phyloP scores from a whole-genome alignment of 345 rosid genomes.

The Jatropha curcas region DNA sequence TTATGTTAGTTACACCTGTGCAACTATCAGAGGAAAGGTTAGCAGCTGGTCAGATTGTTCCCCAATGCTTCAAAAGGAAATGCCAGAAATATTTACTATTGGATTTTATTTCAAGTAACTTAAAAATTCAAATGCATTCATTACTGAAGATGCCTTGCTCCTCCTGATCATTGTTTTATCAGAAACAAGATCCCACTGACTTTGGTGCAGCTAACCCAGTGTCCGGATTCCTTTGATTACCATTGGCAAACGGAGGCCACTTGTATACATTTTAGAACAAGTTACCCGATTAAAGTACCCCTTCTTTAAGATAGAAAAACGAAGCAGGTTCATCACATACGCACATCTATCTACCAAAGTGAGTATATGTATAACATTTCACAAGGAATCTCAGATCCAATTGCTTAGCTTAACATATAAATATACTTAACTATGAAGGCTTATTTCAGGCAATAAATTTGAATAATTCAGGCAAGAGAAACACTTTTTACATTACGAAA shows the following conservation, averaged over 20 bases:
- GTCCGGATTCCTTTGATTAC: conserved; percentile 99
- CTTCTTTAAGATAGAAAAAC: background rate
- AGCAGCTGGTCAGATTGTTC: background rate
- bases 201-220: conserved; percentile 96
- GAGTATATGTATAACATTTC: too few relatives aligned
- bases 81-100: too few relatives aligned
- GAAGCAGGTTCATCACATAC: background rate
- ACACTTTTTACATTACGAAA: background rate
- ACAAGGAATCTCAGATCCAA: too few relatives aligned
- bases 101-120: background rate
- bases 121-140: background rate
- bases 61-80: background rate
- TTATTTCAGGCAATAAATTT: too few relatives aligned
- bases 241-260: conserved; percentile 13
- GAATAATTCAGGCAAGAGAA: background rate
- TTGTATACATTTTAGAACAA: background rate
- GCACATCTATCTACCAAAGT: too few relatives aligned
- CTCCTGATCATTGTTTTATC: conserved; percentile 99
- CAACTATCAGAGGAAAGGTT: conserved; percentile 52
- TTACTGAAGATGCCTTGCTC: conserved; percentile 95
- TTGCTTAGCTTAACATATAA: too few relatives aligned
- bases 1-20: conserved; percentile 96
- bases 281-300: background rate
- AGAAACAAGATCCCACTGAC: conserved; percentile 99
- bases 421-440: too few relatives aligned